Percentiles rank a stretch among this genome's conserved stretches.
Conservation (phyloP, 2,329 filamentous ascomycete species). For the Diaporthe ilicicola region DNA sequence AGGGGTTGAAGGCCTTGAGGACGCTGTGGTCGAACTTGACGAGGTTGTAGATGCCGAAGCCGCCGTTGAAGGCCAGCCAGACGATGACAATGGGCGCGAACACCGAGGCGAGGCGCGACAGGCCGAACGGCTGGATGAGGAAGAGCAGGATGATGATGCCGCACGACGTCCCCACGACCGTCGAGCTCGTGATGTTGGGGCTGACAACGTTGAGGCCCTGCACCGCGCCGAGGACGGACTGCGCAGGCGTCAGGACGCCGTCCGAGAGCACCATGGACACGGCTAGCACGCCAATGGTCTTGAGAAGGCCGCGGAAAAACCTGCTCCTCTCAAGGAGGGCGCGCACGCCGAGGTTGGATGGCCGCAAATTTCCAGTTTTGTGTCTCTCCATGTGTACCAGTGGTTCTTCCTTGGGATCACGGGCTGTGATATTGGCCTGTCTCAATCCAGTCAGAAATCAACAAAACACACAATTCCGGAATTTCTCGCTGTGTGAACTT, state of each 20-base stretch:
- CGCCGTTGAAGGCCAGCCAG: constrained; percentile 70
- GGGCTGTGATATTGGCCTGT: constrained; percentile 63
- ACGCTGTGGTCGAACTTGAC: constrained; percentile 59
- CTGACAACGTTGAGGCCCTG: constrained; percentile 68
- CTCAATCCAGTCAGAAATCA: neutral
- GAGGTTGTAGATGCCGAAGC: constrained; percentile 70
- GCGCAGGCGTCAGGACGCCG: constrained; percentile 71
- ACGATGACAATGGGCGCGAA: constrained; percentile 73
- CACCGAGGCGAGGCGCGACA: constrained; percentile 61
- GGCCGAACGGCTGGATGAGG: constrained; percentile 69
- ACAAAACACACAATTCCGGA: accelerated
- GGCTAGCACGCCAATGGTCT: constrained; percentile 68
- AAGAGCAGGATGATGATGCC: constrained; percentile 71
- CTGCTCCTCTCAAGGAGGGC: constrained; percentile 64
- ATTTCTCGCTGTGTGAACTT: neutral
- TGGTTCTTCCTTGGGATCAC: constrained; percentile 66
- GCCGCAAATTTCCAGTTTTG: constrained; percentile 61
- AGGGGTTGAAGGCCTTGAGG: constrained; percentile 63
- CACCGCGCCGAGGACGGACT: constrained; percentile 73
- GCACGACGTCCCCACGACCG: constrained; percentile 70
- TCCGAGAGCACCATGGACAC: constrained; percentile 72
- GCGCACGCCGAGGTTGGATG: constrained; percentile 60
- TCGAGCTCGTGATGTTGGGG: constrained; percentile 60
- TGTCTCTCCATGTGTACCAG: constrained; percentile 67
- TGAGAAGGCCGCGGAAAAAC: constrained; percentile 61